Base-by-base conservation (phyloP, 176 grass and related monocot species). In the Aechmea fasciata region DNA sequence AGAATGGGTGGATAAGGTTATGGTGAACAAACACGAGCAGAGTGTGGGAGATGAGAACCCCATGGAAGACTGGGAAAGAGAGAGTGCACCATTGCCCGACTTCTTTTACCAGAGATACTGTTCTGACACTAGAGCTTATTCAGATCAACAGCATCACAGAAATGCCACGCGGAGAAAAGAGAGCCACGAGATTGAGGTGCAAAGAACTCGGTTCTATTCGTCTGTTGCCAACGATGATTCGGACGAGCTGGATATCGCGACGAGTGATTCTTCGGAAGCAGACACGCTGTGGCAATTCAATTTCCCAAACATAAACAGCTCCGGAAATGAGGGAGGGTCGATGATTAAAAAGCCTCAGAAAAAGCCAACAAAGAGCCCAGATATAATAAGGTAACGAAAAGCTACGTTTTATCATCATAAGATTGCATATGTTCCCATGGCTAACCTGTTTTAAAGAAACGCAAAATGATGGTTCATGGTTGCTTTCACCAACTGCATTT, bases 191-290 rank as follows among this genome's bases (percentile, higher is more conserved):
- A 63, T 89, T 69, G 84, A 84, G 19, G 79, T 86, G 71, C 85
- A 81, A 85, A 77, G 79, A 77, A 75, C 79, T 57, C 73, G 57
- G n/a, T 93, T 92, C 67, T 93, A 87, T 41, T 41, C 33, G 50
- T 89, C 82, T 71, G 78, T 71, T 26, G 84, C 88, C 75, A 90
- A 89, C 11, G 94, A 99, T 66, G 94, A 90, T 65, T 93, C 89
- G 3, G 94, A 99, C 84, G 94, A 99, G 64, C 77, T 93, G 70
- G 94, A 97, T 71, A 81, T 99, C 75, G 94, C 90, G 67, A 99
- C 94, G 25, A 99, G 94, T 71, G 94, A 99, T 88, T 99, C 94
- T 64, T 99, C 94, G 49, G 94, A 99, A 90, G 88, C 90, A 77
- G 94, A 99, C 64, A 83, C 83, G 71, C 80, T 88, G 19, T 99